phyloP scores from a whole-genome alignment of 2,329 filamentous ascomycete species.

The Acrocalymma vagum region DNA sequence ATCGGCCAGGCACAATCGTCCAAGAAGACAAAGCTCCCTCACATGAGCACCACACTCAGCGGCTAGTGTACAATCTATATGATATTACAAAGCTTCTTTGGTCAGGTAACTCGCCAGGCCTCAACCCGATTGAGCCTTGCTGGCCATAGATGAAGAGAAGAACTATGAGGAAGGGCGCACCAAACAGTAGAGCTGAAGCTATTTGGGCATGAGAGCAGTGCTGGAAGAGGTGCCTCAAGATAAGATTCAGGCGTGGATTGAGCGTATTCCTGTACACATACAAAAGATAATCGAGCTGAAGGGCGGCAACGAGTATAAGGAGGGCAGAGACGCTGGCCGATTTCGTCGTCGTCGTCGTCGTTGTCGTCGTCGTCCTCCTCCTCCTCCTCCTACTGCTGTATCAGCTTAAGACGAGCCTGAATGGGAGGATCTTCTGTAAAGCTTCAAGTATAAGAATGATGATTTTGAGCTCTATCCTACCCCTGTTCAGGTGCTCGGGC shows the following conservation, averaged over 20 bases:
- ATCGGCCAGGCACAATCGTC: constrained; percentile 13
- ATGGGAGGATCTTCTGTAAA: too few species aligned
- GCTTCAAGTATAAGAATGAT: too few species aligned
- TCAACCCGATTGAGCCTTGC: constrained; percentile 16
- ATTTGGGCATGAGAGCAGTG: constrained; percentile 5
- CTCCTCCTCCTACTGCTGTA: too few species aligned
- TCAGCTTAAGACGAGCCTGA: too few species aligned
- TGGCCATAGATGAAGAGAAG: constrained; percentile 17
- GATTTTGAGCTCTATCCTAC: too few species aligned
- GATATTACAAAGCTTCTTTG: constrained; percentile 8
- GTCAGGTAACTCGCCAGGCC: constrained; percentile 17
- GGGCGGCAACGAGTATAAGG: constrained; percentile 20
- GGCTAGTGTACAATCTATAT: constrained; percentile 1
- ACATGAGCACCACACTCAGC: constrained; percentile 4
- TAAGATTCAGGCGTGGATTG: constrained; percentile 19
- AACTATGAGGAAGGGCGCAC: constrained; percentile 15
- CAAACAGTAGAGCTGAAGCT: constrained; percentile 4
- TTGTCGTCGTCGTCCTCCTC: too few species aligned
- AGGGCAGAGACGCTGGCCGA: constrained; percentile 8
- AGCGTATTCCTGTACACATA: constrained; percentile 19
- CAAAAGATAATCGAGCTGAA: constrained; percentile 19
- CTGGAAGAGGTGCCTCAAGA: constrained; percentile 14
- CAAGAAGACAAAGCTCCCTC: constrained; percentile 20
- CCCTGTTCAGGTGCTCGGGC: too few species aligned
- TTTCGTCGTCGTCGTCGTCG: too few species aligned